Base-by-base conservation (phyloP, 768 basidiomycete species). In the Leccinum rimulosum region DNA sequence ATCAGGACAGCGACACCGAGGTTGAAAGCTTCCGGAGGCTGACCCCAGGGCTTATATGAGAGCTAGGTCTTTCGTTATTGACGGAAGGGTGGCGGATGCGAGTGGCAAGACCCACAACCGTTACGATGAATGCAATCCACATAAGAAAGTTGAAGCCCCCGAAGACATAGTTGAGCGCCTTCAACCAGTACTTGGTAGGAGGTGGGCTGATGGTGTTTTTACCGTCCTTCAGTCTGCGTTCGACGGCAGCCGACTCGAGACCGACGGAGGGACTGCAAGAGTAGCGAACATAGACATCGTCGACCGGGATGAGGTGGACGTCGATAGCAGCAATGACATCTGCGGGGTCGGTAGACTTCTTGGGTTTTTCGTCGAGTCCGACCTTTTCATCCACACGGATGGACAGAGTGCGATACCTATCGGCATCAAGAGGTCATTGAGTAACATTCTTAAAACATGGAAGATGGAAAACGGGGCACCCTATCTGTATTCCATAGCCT, bases 141-240 rank as follows among this genome's bases (percentile, higher is more conserved):
- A 85, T 79, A 48, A 85, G 70, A 52, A 77, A 77, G 55, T 83
- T 83, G 69, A 84, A 84, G 1, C 84, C 84, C 38, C 82, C 81
- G 56, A 85, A 81, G 50, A 84, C 62, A 58, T 83, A 84, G 57
- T 77, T 78, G 28, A 82, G 63, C 54, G 77, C 72, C 71, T 82
- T 84, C 66, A 76, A 78, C 74, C 69, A 80, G 63, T 73, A 76
- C 57, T 81, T 79, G 2, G 75, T 77, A 0, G 74, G 76, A 0
- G 79, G 81, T 0, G 80, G 76, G 19, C 76, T 78, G 40, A 84
- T 79, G 55, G 84, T 79, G 43, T 77, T 70, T 67, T 85, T 85
- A 60, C 74, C 78, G 7, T 79, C 80, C 35, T 71, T 66, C 14
- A 75, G 58, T 28, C 68, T 70, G 22, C 80, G 74, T 54, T 74